phyloP scores from a whole-genome alignment of 2,329 filamentous ascomycete genomes.

The Ceratocystis harringtonii region DNA sequence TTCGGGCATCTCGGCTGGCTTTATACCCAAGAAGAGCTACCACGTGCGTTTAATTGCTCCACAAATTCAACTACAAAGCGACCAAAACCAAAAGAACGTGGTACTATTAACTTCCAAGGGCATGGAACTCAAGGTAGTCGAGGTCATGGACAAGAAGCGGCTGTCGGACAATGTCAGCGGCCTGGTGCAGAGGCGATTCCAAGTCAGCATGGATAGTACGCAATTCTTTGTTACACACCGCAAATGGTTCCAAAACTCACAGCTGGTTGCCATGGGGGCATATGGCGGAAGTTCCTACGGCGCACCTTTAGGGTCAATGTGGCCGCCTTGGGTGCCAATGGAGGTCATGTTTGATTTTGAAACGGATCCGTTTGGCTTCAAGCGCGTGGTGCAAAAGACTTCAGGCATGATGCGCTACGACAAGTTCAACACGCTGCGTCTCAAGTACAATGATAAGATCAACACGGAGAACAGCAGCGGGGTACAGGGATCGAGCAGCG shows the following conservation, averaged over 20 bases:
- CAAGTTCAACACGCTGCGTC: conserved; percentile 90
- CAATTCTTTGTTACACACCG: conserved; percentile 97
- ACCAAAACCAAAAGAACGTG: conserved; percentile 95
- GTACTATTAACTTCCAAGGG: conserved; percentile 92
- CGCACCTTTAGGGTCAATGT: conserved; percentile 65
- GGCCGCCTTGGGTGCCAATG: conserved; percentile 97
- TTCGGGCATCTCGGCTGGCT: conserved; percentile 71
- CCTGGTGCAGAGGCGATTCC: conserved; percentile 84
- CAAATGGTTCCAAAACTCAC: conserved; percentile 63
- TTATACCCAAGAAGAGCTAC: conserved; percentile 82
- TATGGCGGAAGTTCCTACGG: conserved; percentile 93
- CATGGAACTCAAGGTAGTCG: conserved; percentile 94
- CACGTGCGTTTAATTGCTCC: conserved; percentile 90
- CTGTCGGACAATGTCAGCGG: conserved; percentile 88
- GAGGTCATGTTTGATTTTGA: conserved; percentile 98
- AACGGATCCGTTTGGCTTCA: conserved; percentile 91
- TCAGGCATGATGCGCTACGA: conserved; percentile 90
- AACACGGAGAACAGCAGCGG: conserved; percentile 41
- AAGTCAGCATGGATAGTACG: conserved; percentile 90
- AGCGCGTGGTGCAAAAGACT: conserved; percentile 89
- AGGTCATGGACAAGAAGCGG: conserved; percentile 93
- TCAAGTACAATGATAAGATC: conserved; percentile 95
- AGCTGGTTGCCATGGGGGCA: conserved; percentile 57
- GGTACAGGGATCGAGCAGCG: background rate
- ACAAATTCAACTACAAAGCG: conserved; percentile 94